A percentile compares a stretch with the other conserved stretches of the same genome.
Evolutionary conservation across 2,329 filamentous ascomycete genomes (phyloP).

Genomic region (Alternaria alternata): DNA sequence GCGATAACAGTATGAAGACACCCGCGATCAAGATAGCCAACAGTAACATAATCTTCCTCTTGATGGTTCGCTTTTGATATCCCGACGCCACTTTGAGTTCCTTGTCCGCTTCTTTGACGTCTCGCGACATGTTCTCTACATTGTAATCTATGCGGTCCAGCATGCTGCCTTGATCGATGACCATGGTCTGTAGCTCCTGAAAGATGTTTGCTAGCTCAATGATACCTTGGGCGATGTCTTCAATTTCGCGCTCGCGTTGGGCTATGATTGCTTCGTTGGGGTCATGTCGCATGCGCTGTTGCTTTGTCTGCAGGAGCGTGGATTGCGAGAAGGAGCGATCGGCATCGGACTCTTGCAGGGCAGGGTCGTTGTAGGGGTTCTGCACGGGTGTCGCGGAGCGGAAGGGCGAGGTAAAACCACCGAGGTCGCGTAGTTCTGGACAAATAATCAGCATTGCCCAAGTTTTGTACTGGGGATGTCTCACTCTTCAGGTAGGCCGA

Average conservation of each 20-base stretch:
- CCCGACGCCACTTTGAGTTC: conserved; percentile 87
- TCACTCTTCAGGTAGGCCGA: conserved; percentile 93
- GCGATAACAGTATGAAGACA: conserved; percentile 84
- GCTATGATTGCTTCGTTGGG: conserved; percentile 80
- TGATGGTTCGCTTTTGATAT: conserved; percentile 88
- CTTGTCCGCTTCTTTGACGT: conserved; percentile 91
- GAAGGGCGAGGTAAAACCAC: conserved; percentile 59
- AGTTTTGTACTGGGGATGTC: conserved; percentile 35
- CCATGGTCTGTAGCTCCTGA: conserved; percentile 94
- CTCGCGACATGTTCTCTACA: conserved; percentile 91
- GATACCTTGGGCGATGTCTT: conserved; percentile 97
- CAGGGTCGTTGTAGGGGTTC: conserved; percentile 81
- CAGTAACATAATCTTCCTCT: conserved; percentile 92
- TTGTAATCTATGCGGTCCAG: conserved; percentile 75
- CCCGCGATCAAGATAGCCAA: conserved; percentile 83
- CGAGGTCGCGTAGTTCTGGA: conserved; percentile 55
- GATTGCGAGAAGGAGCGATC: conserved; percentile 92
- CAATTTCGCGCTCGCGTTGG: conserved; percentile 95
- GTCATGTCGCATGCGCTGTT: conserved; percentile 67
- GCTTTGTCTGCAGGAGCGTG: conserved; percentile 80
- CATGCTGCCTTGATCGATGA: conserved; percentile 62
- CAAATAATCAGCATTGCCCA: conserved; percentile 20
- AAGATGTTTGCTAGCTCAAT: conserved; percentile 97
- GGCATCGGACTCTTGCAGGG: conserved; percentile 85
- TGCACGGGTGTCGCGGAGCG: conserved; percentile 55